Evolutionary conservation across 768 basidiomycete genomes (phyloP).

Genomic region (Suillus subluteus): DNA sequence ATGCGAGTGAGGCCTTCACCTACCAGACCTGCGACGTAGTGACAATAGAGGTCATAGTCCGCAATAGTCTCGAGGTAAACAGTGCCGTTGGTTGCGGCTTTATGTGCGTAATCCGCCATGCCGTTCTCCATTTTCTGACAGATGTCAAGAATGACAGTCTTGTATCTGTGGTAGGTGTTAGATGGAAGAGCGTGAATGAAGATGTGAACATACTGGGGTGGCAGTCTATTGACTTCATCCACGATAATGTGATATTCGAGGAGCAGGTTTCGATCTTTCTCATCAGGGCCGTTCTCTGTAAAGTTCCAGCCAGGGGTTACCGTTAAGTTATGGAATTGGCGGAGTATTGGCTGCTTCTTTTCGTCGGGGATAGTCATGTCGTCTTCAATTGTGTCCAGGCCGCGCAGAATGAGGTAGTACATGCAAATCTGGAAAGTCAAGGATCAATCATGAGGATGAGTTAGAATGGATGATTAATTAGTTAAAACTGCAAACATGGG

Average conservation of each 20-base stretch:
- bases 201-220: constrained; percentile 51
- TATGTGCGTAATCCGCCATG: constrained; percentile 95
- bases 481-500: constrained; percentile 4
- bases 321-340: constrained; percentile 79
- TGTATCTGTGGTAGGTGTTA: constrained; percentile 52
- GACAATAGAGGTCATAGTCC: constrained; percentile 97
- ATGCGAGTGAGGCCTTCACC: constrained; percentile 93
- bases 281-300: constrained; percentile 76
- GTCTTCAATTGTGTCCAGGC: constrained; percentile 96
- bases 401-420: constrained; percentile 93
- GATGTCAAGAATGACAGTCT: constrained; percentile 81
- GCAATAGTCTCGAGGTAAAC: constrained; percentile 74
- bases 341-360: constrained; percentile 84
- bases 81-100: constrained; percentile 69
- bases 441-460: constrained; percentile 3
- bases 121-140: constrained; percentile 86
- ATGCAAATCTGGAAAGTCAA: constrained; percentile 73
- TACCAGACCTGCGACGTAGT: constrained; percentile 97
- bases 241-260: constrained; percentile 83
- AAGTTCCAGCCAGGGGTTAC: constrained; percentile 88
- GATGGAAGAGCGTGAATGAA: not conserved
- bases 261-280: constrained; percentile 86
- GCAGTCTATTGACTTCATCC: constrained; percentile 74
- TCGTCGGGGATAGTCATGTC: constrained; percentile 94
- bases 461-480: not conserved